Percentiles rank a stretch among this genome's conserved stretches.
These are phyloP conservation scores for Chrysanthemum seticuspe DNA, from an alignment of 129 eudicot species.

Conservation along the genomic window DNA sequence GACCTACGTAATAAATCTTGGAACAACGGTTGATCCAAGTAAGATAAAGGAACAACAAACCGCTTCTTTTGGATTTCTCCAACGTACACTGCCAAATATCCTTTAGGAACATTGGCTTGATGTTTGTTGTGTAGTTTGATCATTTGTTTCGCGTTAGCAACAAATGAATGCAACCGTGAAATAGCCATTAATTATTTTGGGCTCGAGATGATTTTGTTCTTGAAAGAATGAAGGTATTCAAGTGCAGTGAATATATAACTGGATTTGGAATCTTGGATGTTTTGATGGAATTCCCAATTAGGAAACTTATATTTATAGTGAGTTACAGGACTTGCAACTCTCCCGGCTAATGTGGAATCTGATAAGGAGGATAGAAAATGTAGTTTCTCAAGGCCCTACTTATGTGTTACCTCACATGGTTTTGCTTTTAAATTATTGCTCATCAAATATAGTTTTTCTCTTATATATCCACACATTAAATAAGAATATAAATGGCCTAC, in stretches of 20 bases:
- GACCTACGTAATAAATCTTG: constrained; percentile 43
- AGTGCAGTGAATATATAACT: background rate
- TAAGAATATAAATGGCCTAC: constrained; percentile 5
- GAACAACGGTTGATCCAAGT: constrained; percentile 43
- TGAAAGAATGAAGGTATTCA: background rate
- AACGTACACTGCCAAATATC: constrained; percentile 53
- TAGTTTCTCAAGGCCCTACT: constrained; percentile 5
- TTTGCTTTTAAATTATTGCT: background rate
- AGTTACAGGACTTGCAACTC: constrained; percentile 6
- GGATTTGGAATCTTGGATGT: background rate
- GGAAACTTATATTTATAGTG: constrained; percentile 2
- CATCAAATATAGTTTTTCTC: background rate
- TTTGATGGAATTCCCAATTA: background rate
- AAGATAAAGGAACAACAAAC: constrained; percentile 41
- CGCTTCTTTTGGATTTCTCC: constrained; percentile 38
- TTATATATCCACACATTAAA: background rate
- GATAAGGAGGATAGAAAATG: constrained; percentile 10
- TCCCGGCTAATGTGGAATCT: background rate
- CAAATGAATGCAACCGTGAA: constrained; percentile 19
- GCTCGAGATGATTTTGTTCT: background rate
- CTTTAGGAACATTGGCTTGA: constrained; percentile 38
- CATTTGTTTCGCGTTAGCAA: constrained; percentile 31
- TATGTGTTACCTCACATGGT: constrained; percentile 10
- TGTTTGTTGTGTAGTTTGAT: constrained; percentile 17
- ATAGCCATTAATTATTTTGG: background rate